Evolutionary conservation across 768 basidiomycete species (phyloP), one percentile per base, ranked within the genome.

Genomic region (Amylocystis lapponica): DNA sequence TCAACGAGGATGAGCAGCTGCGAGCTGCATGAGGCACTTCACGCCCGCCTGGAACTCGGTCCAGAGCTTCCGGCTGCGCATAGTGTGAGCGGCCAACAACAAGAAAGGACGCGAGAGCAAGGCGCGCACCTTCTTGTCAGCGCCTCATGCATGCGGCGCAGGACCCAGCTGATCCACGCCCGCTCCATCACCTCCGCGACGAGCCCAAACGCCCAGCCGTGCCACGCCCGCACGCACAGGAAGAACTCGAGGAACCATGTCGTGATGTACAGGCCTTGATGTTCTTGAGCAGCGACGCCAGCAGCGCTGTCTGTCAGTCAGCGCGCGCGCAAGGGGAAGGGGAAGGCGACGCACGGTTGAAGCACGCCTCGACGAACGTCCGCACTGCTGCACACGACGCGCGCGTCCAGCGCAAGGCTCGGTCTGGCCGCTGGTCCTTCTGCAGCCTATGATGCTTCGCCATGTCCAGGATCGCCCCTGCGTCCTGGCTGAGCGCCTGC

Each of bases 201-300:
- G 36, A 87, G 67, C 16, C 84, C 83, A 54, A 87, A 82, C 36
- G 68, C 64, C 80, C 81, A 88, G n/a, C 39, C 47, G 30, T 75
- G 63, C 27, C 64, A 64, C 20, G 63, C 52, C 22, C 74, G 66
- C 9, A 70, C 53, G 36, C 65, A 57, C 10, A 94, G 74, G 65
- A 98, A 94, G 69, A 89, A 95, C 48, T 93, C 84, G 27, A 96
- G 76, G 57, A 95, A 85, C 86, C 95, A 98, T 45, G 89, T 86
- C 4, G 85, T 77, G 31, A 96, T 75, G 60, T 79, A 90, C 31
- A 98, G 72, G 88, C 87, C 46, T 85, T 81, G 61, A 99, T 97
- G 58, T 98, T 96, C 64, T 86, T 94, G 48, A 98, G 69, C 26
- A 98, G 69, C 3, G 79, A 79, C 13, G 79, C 67, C 37, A 98